Conservation (phyloP, 1,284 basidiomycete genomes). For the Dichomitus squalens region DNA sequence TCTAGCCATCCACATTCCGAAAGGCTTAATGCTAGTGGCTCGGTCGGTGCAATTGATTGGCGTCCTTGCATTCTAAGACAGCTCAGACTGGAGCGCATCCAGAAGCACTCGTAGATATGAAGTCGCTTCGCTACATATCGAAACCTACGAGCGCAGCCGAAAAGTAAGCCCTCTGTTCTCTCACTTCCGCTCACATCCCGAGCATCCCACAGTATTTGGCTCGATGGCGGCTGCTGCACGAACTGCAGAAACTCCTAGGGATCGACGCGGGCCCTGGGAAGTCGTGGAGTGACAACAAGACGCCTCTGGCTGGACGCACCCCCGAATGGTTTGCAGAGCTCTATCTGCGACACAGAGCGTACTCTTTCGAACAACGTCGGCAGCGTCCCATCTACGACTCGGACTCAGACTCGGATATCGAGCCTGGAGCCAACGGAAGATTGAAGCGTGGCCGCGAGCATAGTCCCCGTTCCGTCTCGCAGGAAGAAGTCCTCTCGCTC, state of each 20-base stretch:
- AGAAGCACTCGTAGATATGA: slow-evolving; percentile 45
- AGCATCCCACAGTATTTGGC: slow-evolving; percentile 39
- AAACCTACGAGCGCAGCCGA: slow-evolving; percentile 43
- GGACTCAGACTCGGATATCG: slow-evolving; percentile 35
- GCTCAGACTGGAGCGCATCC: background rate
- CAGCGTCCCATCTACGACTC: slow-evolving; percentile 35
- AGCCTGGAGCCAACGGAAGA: slow-evolving; percentile 24
- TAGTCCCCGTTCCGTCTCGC: slow-evolving; percentile 43
- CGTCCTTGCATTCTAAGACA: background rate
- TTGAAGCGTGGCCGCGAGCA: slow-evolving; percentile 10
- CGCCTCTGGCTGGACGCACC: slow-evolving; percentile 40
- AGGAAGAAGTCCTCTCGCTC: slow-evolving; percentile 43
- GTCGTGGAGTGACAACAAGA: slow-evolving; percentile 3
- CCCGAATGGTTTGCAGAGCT: slow-evolving; percentile 49
- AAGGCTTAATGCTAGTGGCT: slow-evolving; percentile 26
- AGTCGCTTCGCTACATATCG: slow-evolving; percentile 46
- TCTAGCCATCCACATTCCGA: slow-evolving; percentile 14
- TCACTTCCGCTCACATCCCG: background rate
- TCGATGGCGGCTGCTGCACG: slow-evolving; percentile 28
- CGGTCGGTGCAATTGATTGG: too few species aligned
- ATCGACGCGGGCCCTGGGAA: slow-evolving; percentile 30
- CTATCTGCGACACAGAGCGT: slow-evolving; percentile 36
- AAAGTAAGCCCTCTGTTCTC: slow-evolving; percentile 24
- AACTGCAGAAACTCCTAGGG: slow-evolving; percentile 33
- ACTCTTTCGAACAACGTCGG: slow-evolving; percentile 30